phyloP scores from a whole-genome alignment of 108 stramenopile genomes.

The Nitzschia sp. region DNA sequence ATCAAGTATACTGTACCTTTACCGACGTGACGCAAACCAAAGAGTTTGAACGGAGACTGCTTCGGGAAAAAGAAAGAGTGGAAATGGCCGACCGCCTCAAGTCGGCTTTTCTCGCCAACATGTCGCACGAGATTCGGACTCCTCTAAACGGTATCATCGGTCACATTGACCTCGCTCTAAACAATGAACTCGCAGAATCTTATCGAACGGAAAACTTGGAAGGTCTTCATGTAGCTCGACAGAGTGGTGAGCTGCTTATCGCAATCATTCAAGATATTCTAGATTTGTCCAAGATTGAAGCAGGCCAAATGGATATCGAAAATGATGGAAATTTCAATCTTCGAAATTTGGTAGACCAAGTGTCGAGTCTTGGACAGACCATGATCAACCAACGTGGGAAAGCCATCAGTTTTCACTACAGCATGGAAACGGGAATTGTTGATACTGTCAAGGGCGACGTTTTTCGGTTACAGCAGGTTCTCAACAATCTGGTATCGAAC shows the following conservation, averaged over 20 bases:
- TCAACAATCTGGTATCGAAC: conserved; percentile 36
- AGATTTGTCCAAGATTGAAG: conserved; percentile 61
- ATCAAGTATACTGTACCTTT: conserved; percentile 14
- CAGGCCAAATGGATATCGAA: conserved; percentile 34
- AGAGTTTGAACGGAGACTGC: not conserved
- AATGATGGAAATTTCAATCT: conserved; percentile 7
- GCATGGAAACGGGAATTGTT: not conserved
- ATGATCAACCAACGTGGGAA: conserved; percentile 16
- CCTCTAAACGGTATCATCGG: conserved; percentile 60
- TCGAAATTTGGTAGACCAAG: conserved; percentile 6
- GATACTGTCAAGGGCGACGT: conserved; percentile 14
- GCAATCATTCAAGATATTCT: conserved; percentile 54
- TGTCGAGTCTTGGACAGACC: conserved; percentile 1
- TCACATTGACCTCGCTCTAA: conserved; percentile 35
- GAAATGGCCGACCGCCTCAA: conserved; percentile 41
- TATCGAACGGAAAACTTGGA: conserved; percentile 21
- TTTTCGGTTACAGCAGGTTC: conserved; percentile 31
- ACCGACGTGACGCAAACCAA: conserved; percentile 20
- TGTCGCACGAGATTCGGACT: conserved; percentile 66
- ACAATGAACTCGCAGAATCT: conserved; percentile 14
- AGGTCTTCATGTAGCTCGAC: conserved; percentile 20
- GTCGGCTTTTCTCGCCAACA: conserved; percentile 49
- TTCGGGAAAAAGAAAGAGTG: conserved; percentile 35
- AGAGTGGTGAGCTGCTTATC: conserved; percentile 38
- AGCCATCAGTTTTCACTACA: conserved; percentile 6